Evolutionary conservation across 768 basidiomycete species (phyloP).

Genomic region (Phylloporus sp.): DNA sequence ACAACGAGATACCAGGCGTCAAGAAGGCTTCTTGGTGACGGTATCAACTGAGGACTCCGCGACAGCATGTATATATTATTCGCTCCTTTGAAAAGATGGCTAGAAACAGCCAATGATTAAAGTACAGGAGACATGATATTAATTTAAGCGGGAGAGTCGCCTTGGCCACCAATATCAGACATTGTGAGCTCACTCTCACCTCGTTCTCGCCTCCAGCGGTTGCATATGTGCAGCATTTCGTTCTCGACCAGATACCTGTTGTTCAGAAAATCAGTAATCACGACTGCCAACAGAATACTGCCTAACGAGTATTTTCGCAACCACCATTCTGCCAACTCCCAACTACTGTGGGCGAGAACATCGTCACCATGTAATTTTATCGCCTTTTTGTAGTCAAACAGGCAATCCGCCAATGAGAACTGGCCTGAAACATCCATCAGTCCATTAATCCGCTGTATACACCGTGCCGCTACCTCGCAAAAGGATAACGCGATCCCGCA

Average conservation of each 20-base stretch:
- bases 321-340: slow-evolving; percentile 86
- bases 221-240: slow-evolving; percentile 61
- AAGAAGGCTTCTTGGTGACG: slow-evolving; percentile 86
- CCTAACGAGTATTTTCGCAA: slow-evolving; percentile 72
- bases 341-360: slow-evolving; percentile 81
- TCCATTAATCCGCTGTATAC: neutral
- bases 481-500: slow-evolving; percentile 88
- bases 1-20: slow-evolving; percentile 82
- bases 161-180: slow-evolving; percentile 43
- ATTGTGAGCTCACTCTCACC: slow-evolving; percentile 69
- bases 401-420: slow-evolving; percentile 74
- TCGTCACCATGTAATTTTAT: slow-evolving; percentile 87
- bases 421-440: slow-evolving; percentile 46
- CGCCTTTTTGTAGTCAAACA: slow-evolving; percentile 64
- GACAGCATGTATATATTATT: slow-evolving; percentile 11
- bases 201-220: slow-evolving; percentile 84
- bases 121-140: slow-evolving; percentile 5
- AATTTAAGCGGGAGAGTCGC: slow-evolving; percentile 26
- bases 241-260: slow-evolving; percentile 75
- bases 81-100: neutral
- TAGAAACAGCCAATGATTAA: slow-evolving; percentile 2
- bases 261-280: neutral
- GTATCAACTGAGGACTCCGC: no score
- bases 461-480: slow-evolving; percentile 55
- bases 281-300: neutral